phyloP scores from a whole-genome alignment of 2,329 filamentous ascomycete species.

The Stagonosporopsis vannaccii region DNA sequence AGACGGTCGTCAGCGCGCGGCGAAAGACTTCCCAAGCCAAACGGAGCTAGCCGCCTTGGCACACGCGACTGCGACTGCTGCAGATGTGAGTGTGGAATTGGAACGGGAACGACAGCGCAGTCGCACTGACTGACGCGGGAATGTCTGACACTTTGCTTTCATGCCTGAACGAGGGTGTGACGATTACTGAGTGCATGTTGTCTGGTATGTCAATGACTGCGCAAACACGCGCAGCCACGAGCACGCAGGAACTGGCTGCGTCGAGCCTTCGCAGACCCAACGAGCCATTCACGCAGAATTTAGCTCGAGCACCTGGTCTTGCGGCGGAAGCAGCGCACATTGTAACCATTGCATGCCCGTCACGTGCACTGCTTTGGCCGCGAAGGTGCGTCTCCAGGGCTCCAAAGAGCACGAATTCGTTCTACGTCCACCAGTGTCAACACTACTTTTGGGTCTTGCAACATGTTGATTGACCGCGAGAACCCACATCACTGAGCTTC shows the following conservation, averaged over 20 bases:
- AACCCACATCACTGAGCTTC: not conserved
- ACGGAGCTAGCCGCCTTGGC: constrained; percentile 17
- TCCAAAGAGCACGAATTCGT: too few species aligned
- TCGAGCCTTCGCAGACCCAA: not conserved
- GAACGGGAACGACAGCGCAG: too few species aligned
- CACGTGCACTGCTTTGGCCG: not conserved
- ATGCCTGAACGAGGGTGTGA: too few species aligned
- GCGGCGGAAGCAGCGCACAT: not conserved
- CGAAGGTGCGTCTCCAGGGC: too few species aligned
- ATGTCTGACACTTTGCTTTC: too few species aligned
- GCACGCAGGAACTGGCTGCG: not conserved
- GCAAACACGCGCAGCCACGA: not conserved
- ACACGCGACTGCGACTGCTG: constrained; percentile 4
- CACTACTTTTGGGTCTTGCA: too few species aligned
- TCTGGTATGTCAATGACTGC: not conserved
- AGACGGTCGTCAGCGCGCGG: constrained; percentile 20
- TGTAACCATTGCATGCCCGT: not conserved
- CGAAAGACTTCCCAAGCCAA: constrained; percentile 14
- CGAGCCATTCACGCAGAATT: not conserved
- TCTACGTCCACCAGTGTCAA: too few species aligned
- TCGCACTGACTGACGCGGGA: too few species aligned
- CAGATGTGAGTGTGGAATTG: too few species aligned
- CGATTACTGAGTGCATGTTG: too few species aligned
- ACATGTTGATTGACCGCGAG: not conserved
- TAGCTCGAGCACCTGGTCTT: not conserved